Conservation (phyloP, 345 rosid genomes). For the Bretschneidera sinensis region DNA sequence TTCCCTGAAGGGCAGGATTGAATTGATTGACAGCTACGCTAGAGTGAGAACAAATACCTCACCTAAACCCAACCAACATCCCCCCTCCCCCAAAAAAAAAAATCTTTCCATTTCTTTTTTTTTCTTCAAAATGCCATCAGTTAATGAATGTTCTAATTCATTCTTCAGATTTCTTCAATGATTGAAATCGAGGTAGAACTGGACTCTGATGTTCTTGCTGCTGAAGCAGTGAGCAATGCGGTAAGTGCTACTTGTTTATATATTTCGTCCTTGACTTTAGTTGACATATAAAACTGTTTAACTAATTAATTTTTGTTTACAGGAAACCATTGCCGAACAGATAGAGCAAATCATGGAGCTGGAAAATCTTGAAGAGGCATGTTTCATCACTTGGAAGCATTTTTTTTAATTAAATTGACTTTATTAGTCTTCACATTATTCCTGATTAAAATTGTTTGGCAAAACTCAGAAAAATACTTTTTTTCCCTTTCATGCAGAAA, state of each 20-base stretch:
- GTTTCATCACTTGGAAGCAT: not conserved
- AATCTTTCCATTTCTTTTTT: conserved; percentile 4
- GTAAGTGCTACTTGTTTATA: conserved; percentile 35
- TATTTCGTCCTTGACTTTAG: conserved; percentile 5
- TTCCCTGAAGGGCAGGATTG: conserved; percentile 74
- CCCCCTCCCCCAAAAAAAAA: not conserved
- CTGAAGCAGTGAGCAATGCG: conserved; percentile 72
- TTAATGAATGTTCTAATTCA: conserved; percentile 6
- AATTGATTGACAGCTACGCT: conserved; percentile 88
- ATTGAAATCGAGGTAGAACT: conserved; percentile 94
- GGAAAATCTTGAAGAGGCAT: conserved; percentile 93
- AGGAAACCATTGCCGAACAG: conserved; percentile 81
- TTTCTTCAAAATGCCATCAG: not conserved
- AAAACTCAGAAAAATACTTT: not conserved
- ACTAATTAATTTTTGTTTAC: conserved; percentile 21
- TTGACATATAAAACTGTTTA: conserved; percentile 1
- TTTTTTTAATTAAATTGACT: too few species aligned
- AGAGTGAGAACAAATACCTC: conserved; percentile 40
- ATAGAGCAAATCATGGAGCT: conserved; percentile 91
- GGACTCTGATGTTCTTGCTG: conserved; percentile 95
- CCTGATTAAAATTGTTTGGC: conserved; percentile 3
- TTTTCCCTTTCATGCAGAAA: conserved; percentile 37
- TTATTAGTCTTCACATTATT: too few species aligned
- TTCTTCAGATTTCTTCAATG: conserved; percentile 85
- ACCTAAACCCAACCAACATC: not conserved